phyloP scores from a whole-genome alignment of 2,329 filamentous ascomycete species.

The Penicillium occitanis region DNA sequence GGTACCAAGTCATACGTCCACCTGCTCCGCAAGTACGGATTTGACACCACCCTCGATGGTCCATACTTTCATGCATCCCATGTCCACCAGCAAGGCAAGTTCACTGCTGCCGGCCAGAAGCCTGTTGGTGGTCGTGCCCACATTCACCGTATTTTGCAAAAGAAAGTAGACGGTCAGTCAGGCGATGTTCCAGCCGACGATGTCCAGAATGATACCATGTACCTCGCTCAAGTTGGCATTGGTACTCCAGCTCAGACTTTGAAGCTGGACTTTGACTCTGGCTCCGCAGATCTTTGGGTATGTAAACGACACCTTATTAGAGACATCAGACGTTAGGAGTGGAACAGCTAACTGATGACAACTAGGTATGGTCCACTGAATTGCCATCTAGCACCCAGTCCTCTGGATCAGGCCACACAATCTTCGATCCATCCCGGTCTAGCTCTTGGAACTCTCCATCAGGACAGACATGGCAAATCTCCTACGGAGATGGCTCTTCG shows the following conservation, averaged over 20 bases:
- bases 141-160: conserved; percentile 53
- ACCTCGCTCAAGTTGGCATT: conserved; percentile 63
- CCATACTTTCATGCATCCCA: conserved; percentile 58
- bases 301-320: conserved; percentile 24
- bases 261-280: conserved; percentile 68
- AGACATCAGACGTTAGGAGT: not conserved
- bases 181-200: conserved; percentile 59
- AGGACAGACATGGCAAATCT: conserved; percentile 62
- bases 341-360: not conserved
- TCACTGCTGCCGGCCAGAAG: conserved; percentile 42
- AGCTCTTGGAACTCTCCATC: conserved; percentile 55
- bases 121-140: conserved; percentile 52
- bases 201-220: conserved; percentile 65
- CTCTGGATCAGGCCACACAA: conserved; percentile 46
- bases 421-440: conserved; percentile 63
- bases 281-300: conserved; percentile 69
- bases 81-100: conserved; percentile 50
- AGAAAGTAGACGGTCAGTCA: conserved; percentile 48
- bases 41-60: conserved; percentile 62
- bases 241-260: conserved; percentile 65
- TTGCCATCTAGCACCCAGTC: conserved; percentile 42
- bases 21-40: conserved; percentile 61
- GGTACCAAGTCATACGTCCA: conserved; percentile 65
- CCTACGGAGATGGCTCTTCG: conserved; percentile 67
- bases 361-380: conserved; percentile 58